These are phyloP conservation scores for Lablab purpureus DNA, from an alignment of 306 rosid genomes.

Conservation along the genomic window DNA sequence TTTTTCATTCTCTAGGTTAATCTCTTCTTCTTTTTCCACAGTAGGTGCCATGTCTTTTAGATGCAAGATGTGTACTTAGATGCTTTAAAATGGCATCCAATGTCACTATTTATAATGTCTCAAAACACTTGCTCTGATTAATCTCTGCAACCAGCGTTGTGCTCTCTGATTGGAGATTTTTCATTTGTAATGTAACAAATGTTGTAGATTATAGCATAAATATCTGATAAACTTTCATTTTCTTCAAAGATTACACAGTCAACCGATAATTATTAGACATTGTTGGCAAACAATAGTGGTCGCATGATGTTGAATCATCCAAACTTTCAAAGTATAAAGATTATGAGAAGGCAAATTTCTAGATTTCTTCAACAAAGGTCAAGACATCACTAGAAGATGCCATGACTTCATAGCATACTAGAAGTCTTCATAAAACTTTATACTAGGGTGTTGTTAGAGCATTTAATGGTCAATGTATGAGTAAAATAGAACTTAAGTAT, in stretches of 20 bases:
- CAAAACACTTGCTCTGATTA: background rate
- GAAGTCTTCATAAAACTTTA: slow-evolving; percentile 2
- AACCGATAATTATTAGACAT: background rate
- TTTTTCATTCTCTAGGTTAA: background rate
- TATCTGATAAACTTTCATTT: background rate
- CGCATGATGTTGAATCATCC: slow-evolving; percentile 26
- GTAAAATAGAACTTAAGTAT: slow-evolving; percentile 4
- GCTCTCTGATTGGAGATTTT: background rate
- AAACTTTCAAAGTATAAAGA: background rate
- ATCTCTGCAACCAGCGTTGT: background rate
- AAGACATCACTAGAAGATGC: slow-evolving; percentile 21
- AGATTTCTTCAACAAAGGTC: slow-evolving; percentile 29
- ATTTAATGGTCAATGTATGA: slow-evolving; percentile 21
- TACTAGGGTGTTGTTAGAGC: slow-evolving; percentile 3
- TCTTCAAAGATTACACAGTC: slow-evolving; percentile 9
- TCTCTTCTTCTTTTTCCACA: background rate
- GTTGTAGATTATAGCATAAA: background rate
- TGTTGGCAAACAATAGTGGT: background rate
- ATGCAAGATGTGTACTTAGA: background rate
- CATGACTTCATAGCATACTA: slow-evolving; percentile 21
- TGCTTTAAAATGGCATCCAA: background rate
- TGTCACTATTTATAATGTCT: background rate
- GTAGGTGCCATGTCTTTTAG: background rate
- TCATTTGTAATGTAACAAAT: background rate
- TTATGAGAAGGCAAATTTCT: background rate